These are phyloP conservation scores for Stachybotrys echinatus DNA, from an alignment of 2,329 filamentous ascomycete species.

Conservation along the genomic window DNA sequence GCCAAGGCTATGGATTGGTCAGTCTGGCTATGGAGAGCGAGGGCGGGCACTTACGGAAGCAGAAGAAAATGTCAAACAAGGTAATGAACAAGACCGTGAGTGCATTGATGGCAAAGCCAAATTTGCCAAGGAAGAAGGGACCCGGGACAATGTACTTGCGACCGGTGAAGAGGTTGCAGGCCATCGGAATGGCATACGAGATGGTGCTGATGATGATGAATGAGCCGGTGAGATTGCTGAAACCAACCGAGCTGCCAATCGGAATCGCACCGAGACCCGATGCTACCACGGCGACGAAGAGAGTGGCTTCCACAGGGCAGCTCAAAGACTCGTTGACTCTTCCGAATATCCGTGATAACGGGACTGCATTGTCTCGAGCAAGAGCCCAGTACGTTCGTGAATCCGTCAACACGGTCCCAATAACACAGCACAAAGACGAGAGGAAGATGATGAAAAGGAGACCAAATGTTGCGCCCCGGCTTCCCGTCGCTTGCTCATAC, in stretches of 20 bases:
- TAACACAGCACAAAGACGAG: constrained; percentile 14
- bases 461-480: constrained; percentile 11
- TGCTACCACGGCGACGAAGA: constrained; percentile 16
- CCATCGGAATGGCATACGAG: constrained; percentile 16
- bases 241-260: constrained; percentile 15
- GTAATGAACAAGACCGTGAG: constrained; percentile 12
- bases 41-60: constrained; percentile 15
- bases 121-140: constrained; percentile 9
- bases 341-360: constrained; percentile 11
- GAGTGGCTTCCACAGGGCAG: constrained; percentile 14
- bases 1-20: constrained; percentile 8
- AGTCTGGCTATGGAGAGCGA: not conserved
- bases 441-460: constrained; percentile 17
- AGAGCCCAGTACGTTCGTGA: constrained; percentile 17
- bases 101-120: constrained; percentile 9
- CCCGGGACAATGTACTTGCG: constrained; percentile 11
- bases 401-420: constrained; percentile 16
- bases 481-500: constrained; percentile 15
- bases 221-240: constrained; percentile 17
- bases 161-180: constrained; percentile 10
- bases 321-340: constrained; percentile 11
- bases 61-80: constrained; percentile 17
- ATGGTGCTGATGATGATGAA: constrained; percentile 20
- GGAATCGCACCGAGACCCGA: constrained; percentile 18
- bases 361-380: constrained; percentile 17